Evolutionary conservation across 2,329 filamentous ascomycete species (phyloP).

Genomic region (Blastomyces percursus): DNA sequence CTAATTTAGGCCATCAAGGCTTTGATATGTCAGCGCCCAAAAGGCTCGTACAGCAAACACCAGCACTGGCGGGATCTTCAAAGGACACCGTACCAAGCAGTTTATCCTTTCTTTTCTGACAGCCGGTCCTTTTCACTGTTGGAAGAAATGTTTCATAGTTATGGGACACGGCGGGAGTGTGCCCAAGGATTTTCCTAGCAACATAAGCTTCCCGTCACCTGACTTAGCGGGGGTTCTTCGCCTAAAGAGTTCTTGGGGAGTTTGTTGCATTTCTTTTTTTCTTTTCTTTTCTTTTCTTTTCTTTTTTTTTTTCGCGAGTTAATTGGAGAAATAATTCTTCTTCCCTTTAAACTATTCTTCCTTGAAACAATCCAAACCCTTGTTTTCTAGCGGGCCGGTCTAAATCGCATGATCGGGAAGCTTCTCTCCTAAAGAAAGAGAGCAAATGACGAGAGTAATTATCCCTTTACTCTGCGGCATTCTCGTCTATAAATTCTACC

Average conservation of each 20-base stretch:
- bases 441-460: neutral
- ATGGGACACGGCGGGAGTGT: neutral
- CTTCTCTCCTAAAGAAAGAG: neutral
- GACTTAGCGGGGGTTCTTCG: neutral
- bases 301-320: too few relatives aligned
- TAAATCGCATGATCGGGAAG: neutral
- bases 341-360: neutral
- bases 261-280: neutral
- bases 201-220: conserved; percentile 2
- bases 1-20: neutral
- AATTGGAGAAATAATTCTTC: neutral
- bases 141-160: neutral
- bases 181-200: neutral
- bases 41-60: neutral
- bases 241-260: neutral
- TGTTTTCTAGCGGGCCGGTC: neutral
- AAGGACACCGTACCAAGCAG: neutral
- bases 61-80: neutral
- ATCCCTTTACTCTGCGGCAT: neutral
- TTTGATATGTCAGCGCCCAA: neutral
- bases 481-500: neutral
- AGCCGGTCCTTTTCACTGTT: neutral
- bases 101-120: neutral
- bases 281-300: too few relatives aligned
- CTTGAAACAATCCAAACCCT: neutral